phyloP scores from a whole-genome alignment of 169 alveolate species.

The Plasmodium coatneyi region DNA sequence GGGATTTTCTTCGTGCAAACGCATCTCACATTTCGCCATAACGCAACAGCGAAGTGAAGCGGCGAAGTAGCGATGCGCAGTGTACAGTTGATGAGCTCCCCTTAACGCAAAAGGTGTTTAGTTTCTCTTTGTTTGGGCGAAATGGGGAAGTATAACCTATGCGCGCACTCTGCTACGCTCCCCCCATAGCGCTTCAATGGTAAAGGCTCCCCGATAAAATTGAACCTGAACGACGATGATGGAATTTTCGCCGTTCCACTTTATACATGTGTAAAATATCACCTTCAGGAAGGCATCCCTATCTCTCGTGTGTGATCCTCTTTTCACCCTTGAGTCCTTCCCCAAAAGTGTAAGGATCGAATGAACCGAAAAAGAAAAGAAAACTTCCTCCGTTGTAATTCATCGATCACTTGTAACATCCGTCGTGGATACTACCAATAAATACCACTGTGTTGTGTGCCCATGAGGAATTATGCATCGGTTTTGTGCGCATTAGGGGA shows the following conservation, averaged over 20 bases:
- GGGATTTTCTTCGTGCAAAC: background rate
- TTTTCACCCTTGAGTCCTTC: background rate
- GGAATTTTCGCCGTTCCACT: background rate
- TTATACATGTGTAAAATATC: background rate
- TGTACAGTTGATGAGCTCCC: background rate
- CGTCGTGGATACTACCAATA: background rate
- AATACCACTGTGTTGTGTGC: background rate
- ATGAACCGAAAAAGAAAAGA: background rate
- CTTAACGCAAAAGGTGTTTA: background rate
- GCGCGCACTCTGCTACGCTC: background rate
- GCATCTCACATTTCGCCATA: background rate
- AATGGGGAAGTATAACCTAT: no score
- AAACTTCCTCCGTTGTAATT: background rate
- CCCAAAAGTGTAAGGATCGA: background rate
- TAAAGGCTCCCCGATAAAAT: background rate
- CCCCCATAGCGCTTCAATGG: background rate
- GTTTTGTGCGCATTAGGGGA: no score
- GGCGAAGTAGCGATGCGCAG: background rate
- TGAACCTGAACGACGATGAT: background rate
- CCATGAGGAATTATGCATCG: background rate
- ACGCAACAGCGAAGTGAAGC: background rate
- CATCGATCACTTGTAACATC: background rate
- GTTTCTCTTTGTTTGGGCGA: background rate
- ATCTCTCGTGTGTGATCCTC: background rate
- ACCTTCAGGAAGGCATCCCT: background rate